Evolutionary conservation across 2,329 filamentous ascomycete species (phyloP).

Genomic region (Venturia effusa): DNA sequence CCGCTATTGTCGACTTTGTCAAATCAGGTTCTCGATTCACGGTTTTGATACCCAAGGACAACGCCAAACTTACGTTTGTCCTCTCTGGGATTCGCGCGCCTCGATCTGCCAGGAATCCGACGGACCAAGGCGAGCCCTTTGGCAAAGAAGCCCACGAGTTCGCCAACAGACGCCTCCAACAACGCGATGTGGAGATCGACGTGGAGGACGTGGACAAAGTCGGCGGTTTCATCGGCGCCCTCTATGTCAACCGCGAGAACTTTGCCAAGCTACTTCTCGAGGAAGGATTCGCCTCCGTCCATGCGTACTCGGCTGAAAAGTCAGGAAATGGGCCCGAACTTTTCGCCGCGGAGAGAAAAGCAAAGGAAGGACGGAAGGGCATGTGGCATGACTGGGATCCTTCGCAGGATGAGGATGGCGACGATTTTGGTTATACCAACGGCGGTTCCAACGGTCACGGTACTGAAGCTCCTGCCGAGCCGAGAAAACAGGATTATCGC

Average conservation of each 20-base stretch:
- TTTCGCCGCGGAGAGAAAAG: slow-evolving; percentile 74
- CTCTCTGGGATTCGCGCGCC: slow-evolving; percentile 88
- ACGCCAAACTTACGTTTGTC: slow-evolving; percentile 88
- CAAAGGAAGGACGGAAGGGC: slow-evolving; percentile 80
- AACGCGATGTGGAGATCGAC: slow-evolving; percentile 93
- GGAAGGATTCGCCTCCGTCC: slow-evolving; percentile 85
- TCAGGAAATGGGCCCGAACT: slow-evolving; percentile 81
- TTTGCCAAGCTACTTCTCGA: slow-evolving; percentile 90
- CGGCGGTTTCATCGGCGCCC: slow-evolving; percentile 89
- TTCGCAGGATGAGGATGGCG: slow-evolving; percentile 61
- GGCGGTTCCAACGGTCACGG: slow-evolving; percentile 33
- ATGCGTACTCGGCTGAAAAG: slow-evolving; percentile 93
- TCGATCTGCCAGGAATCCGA: slow-evolving; percentile 68
- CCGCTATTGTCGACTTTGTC: slow-evolving; percentile 91
- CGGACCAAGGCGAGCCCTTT: slow-evolving; percentile 81
- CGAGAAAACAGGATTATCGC: slow-evolving; percentile 77
- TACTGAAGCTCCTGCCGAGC: slow-evolving; percentile 41
- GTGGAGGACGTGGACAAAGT: slow-evolving; percentile 93
- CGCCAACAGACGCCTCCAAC: slow-evolving; percentile 76
- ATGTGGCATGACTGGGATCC: slow-evolving; percentile 95
- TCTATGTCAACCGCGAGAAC: slow-evolving; percentile 91
- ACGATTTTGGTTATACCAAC: slow-evolving; percentile 30
- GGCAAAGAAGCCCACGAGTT: slow-evolving; percentile 91
- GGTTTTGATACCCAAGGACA: slow-evolving; percentile 81
- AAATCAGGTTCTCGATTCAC: slow-evolving; percentile 95